Percentiles rank a stretch among this genome's conserved stretches.
Evolutionary conservation across 2,329 filamentous ascomycete species (phyloP).

Genomic region (Uncinocarpus reesii): DNA sequence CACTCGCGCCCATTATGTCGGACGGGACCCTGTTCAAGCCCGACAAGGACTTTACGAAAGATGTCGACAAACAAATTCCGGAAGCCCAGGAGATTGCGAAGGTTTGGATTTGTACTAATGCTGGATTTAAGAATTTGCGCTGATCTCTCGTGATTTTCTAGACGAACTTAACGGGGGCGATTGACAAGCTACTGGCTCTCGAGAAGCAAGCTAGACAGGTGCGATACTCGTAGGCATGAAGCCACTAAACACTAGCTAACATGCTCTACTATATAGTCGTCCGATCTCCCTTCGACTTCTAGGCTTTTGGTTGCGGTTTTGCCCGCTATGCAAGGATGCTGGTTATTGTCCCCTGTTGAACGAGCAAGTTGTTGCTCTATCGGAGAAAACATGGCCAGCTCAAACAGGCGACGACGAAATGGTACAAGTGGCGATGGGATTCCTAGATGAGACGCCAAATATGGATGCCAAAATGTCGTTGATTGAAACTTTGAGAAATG

Average conservation of each 20-base stretch:
- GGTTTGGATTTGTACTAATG: too few relatives aligned
- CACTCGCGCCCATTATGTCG: conserved; percentile 50
- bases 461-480: conserved; percentile 81
- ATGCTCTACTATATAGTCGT: conserved; percentile 51
- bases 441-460: conserved; percentile 75
- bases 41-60: conserved; percentile 98
- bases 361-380: conserved; percentile 88
- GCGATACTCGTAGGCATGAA: conserved; percentile 17
- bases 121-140: too few relatives aligned
- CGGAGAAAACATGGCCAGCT: conserved; percentile 99
- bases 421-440: conserved; percentile 92
- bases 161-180: conserved; percentile 67
- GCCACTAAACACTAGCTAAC: conserved; percentile 1
- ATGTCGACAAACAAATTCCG: conserved; percentile 81
- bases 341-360: conserved; percentile 92
- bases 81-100: conserved; percentile 84
- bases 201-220: conserved; percentile 98
- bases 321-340: conserved; percentile 86
- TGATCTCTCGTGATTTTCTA: conserved; percentile 19
- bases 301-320: conserved; percentile 75
- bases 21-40: conserved; percentile 72
- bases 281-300: conserved; percentile 90
- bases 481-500: conserved; percentile 89
- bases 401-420: conserved; percentile 98
- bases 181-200: conserved; percentile 82